phyloP scores from a whole-genome alignment of 306 rosid species.

The Rosa multiflora region DNA sequence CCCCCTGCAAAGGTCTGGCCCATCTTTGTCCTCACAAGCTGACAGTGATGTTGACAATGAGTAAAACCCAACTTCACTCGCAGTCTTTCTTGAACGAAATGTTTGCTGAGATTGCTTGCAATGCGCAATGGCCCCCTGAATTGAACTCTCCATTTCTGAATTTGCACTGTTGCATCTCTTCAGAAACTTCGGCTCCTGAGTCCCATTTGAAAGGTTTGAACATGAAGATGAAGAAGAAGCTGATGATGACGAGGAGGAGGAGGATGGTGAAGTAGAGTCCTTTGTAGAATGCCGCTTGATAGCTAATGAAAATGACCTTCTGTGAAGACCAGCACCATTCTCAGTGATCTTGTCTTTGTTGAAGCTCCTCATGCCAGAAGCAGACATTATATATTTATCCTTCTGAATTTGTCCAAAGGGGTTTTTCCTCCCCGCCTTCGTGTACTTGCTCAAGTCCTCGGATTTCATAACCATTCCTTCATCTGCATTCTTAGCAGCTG shows the following conservation, averaged over 20 bases:
- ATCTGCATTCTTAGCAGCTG: slow-evolving; percentile 63
- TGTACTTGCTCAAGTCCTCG: slow-evolving; percentile 42
- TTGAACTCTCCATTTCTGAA: slow-evolving; percentile 80
- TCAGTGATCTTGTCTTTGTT: slow-evolving; percentile 42
- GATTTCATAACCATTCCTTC: slow-evolving; percentile 68
- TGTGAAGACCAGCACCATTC: slow-evolving; percentile 46
- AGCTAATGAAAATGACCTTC: slow-evolving; percentile 80
- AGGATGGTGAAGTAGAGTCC: slow-evolving; percentile 28
- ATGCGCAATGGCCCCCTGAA: slow-evolving; percentile 96
- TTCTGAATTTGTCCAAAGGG: slow-evolving; percentile 63
- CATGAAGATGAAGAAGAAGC: slow-evolving; percentile 49
- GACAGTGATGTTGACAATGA: slow-evolving; percentile 49
- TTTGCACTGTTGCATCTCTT: slow-evolving; percentile 77
- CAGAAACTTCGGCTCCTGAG: slow-evolving; percentile 44
- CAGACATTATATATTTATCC: slow-evolving; percentile 41
- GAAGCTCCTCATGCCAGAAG: slow-evolving; percentile 33
- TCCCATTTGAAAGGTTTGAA: slow-evolving; percentile 45
- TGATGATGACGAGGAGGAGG: slow-evolving; percentile 34
- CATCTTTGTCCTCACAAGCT: slow-evolving; percentile 55
- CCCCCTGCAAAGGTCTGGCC: slow-evolving; percentile 55
- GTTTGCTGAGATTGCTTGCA: slow-evolving; percentile 86
- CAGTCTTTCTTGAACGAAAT: slow-evolving; percentile 42
- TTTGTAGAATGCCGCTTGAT: slow-evolving; percentile 60
- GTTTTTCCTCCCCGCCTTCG: slow-evolving; percentile 44
- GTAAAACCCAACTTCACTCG: slow-evolving; percentile 54